These are phyloP conservation scores for Lantana camara DNA, from an alignment of 257 asterid species.

Conservation along the genomic window DNA sequence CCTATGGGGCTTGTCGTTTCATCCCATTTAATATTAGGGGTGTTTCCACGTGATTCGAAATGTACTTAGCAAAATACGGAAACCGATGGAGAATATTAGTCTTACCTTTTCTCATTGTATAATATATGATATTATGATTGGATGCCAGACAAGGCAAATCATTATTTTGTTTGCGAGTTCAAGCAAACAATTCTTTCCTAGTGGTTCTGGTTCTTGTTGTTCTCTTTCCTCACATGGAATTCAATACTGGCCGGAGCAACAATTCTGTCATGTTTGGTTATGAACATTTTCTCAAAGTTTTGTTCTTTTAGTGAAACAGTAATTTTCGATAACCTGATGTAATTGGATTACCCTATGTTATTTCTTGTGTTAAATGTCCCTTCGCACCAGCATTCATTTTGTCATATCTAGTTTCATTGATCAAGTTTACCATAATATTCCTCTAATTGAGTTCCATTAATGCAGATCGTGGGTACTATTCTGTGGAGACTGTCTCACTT, in stretches of 20 bases:
- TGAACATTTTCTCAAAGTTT: background rate
- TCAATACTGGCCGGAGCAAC: background rate
- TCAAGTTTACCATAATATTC: conserved; percentile 17
- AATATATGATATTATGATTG: background rate
- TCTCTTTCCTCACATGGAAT: conserved; percentile 1
- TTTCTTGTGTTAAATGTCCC: conserved; percentile 4
- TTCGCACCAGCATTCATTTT: conserved; percentile 3
- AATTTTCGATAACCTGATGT: conserved; percentile 6
- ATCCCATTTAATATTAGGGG: background rate
- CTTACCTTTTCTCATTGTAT: background rate
- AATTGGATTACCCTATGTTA: conserved; percentile 9
- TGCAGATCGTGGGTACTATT: conserved; percentile 99
- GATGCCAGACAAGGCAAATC: background rate
- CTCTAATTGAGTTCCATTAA: conserved; percentile 30
- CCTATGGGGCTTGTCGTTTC: background rate
- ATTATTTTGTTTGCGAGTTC: background rate
- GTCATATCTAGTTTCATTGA: background rate
- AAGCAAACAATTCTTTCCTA: background rate
- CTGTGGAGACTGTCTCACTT: conserved; percentile 96
- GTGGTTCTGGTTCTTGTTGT: conserved; percentile 1
- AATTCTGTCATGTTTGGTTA: background rate
- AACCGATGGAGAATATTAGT: background rate
- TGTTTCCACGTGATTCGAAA: background rate
- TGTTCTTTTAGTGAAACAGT: conserved; percentile 1
- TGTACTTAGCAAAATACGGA: background rate